Conservation (phyloP, 768 basidiomycete species). For the Lactifluus hygrophoroides region DNA sequence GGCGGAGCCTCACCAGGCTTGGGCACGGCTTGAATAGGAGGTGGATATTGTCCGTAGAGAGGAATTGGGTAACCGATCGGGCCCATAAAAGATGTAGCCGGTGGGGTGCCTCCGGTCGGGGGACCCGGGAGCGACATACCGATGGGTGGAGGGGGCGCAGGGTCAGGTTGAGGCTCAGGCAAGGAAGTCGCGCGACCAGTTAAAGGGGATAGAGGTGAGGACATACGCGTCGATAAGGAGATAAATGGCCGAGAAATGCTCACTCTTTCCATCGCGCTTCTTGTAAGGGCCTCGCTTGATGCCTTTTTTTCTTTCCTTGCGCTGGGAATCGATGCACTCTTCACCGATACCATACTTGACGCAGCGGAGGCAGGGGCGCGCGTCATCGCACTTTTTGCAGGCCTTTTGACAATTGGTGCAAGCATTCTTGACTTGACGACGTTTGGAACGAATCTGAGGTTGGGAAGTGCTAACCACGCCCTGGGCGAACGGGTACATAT, state of each 20-base stretch:
- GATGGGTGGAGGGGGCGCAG: constrained; percentile 27
- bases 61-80: constrained; percentile 45
- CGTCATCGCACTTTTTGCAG: constrained; percentile 89
- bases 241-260: constrained; percentile 28
- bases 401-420: constrained; percentile 88
- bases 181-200: constrained; percentile 49
- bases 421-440: constrained; percentile 84
- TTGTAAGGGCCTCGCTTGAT: constrained; percentile 86
- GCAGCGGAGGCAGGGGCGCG: constrained; percentile 86
- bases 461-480: constrained; percentile 37
- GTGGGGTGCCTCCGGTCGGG: constrained; percentile 31
- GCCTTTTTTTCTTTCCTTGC: constrained; percentile 88
- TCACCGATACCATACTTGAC: constrained; percentile 84
- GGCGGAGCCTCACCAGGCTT: constrained; percentile 45
- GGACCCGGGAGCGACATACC: constrained; percentile 27
- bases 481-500: constrained; percentile 61
- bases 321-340: constrained; percentile 82
- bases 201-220: constrained; percentile 19
- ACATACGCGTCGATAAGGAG: constrained; percentile 16
- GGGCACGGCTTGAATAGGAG: constrained; percentile 33
- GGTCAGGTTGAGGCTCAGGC: constrained; percentile 37
- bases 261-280: constrained; percentile 90
- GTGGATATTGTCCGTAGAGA: constrained; percentile 50
- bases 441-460: constrained; percentile 59
- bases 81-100: constrained; percentile 45